phyloP scores from a whole-genome alignment of 1,284 basidiomycete genomes.

The Rugosomyces carneus region DNA sequence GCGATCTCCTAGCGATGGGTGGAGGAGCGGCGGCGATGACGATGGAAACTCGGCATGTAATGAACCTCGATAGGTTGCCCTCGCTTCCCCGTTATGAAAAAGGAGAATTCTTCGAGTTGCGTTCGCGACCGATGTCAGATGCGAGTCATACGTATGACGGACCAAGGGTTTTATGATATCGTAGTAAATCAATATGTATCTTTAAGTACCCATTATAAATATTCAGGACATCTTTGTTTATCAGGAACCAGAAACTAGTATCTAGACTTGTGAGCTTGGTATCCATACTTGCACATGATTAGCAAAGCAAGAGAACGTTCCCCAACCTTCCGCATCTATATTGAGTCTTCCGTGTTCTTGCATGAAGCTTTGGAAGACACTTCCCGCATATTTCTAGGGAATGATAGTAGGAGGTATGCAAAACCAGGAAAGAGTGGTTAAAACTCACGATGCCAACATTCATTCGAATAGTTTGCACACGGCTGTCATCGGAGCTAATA shows the following conservation, averaged over 20 bases:
- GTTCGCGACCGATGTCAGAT: constrained; percentile 8
- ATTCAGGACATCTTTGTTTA: background rate
- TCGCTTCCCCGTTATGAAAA: constrained; percentile 15
- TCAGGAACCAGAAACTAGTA: background rate
- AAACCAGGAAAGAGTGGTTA: background rate
- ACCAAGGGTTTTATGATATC: constrained; percentile 8
- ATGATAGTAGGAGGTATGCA: background rate
- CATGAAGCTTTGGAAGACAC: constrained; percentile 43
- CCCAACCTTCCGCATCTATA: constrained; percentile 50
- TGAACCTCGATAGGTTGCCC: constrained; percentile 13
- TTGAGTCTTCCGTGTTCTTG: constrained; percentile 34
- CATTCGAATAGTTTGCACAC: constrained; percentile 49
- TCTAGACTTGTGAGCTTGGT: constrained; percentile 9
- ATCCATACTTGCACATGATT: constrained; percentile 58
- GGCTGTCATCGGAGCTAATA: constrained; percentile 16
- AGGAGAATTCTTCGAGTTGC: constrained; percentile 15
- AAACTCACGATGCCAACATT: constrained; percentile 52
- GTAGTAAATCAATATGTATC: constrained; percentile 3
- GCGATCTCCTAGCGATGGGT: constrained; percentile 40
- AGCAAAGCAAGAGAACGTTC: constrained; percentile 47
- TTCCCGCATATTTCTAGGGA: constrained; percentile 33
- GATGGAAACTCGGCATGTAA: constrained; percentile 21
- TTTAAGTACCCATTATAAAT: background rate
- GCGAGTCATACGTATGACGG: constrained; percentile 1
- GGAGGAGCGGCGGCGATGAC: constrained; percentile 49